These are phyloP conservation scores for Polytrichum formosum DNA, from an alignment of 225 moss, liverwort and hornwort species.

Conservation along the genomic window DNA sequence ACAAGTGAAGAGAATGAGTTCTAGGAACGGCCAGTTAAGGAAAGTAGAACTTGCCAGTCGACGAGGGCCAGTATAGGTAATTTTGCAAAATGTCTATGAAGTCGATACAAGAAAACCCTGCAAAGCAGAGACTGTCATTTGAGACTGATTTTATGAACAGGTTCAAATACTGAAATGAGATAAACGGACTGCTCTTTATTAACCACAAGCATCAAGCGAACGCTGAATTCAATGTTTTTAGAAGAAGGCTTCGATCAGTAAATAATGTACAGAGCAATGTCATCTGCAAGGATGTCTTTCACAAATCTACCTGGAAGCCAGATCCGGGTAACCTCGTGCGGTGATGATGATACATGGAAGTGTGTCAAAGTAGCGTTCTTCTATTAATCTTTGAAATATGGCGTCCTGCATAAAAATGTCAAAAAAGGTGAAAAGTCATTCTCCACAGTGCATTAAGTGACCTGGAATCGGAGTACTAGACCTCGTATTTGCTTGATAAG, in stretches of 20 bases:
- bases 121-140: conserved; percentile 8
- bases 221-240: too few species aligned
- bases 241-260: too few species aligned
- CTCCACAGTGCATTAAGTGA: background rate
- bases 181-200: too few species aligned
- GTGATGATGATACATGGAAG: conserved; percentile 86
- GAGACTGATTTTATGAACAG: background rate
- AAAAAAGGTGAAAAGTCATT: background rate
- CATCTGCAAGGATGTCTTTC: background rate
- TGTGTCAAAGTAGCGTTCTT: conserved; percentile 74
- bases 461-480: too few species aligned
- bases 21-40: background rate
- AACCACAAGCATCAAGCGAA: too few species aligned
- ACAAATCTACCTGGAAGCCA: conserved; percentile 76
- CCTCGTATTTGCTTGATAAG: too few species aligned
- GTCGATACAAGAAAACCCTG: conserved; percentile 74
- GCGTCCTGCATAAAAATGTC: conserved; percentile 54
- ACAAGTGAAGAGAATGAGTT: too few species aligned
- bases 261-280: too few species aligned
- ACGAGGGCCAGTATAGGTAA: conserved; percentile 71
- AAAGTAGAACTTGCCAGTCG: conserved; percentile 60
- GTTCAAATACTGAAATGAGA: too few species aligned
- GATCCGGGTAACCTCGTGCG: conserved; percentile 83
- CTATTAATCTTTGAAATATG: conserved; percentile 80
- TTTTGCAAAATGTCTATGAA: conserved; percentile 59